Conservation (phyloP, 2,329 filamentous ascomycete species). For the Chrysosporium queenslandicum region DNA sequence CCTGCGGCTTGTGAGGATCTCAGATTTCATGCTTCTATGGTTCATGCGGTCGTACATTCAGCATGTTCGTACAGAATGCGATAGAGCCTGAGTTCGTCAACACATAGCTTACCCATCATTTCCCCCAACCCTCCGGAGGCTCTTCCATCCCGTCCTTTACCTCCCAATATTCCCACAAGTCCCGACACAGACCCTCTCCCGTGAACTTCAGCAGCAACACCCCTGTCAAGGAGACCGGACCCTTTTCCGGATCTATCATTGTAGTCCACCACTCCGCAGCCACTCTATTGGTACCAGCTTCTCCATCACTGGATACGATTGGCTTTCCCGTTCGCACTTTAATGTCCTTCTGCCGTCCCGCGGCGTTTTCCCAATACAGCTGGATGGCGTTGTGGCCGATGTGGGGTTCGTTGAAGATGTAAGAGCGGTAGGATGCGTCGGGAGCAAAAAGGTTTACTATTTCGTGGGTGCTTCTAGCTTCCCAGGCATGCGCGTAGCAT, state of each 20-base stretch:
- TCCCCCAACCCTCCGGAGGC: not conserved
- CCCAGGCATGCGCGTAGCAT: slow-evolving; percentile 2
- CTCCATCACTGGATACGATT: not conserved
- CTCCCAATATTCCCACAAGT: slow-evolving; percentile 5
- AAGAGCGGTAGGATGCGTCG: slow-evolving; percentile 2
- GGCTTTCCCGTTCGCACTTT: slow-evolving; percentile 1
- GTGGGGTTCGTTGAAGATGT: slow-evolving; percentile 3
- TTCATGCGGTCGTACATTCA: no score
- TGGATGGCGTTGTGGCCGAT: slow-evolving; percentile 4
- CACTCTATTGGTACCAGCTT: not conserved
- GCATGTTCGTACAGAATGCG: no score
- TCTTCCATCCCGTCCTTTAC: slow-evolving; percentile 1
- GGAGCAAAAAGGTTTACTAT: not conserved
- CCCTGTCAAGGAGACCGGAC: not conserved
- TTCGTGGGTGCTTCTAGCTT: not conserved
- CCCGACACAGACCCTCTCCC: not conserved
- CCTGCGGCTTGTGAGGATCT: not conserved
- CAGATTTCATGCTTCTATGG: no score
- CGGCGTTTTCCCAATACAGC: slow-evolving; percentile 5
- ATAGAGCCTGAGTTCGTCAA: no score
- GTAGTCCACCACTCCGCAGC: slow-evolving; percentile 8
- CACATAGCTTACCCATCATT: not conserved
- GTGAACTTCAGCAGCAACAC: slow-evolving; percentile 8
- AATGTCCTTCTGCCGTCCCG: slow-evolving; percentile 1
- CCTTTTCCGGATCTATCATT: slow-evolving; percentile 5